Percentiles rank a stretch among this genome's conserved stretches.
Evolutionary conservation across 768 basidiomycete species (phyloP).

Genomic region (Harrya chromipes): DNA sequence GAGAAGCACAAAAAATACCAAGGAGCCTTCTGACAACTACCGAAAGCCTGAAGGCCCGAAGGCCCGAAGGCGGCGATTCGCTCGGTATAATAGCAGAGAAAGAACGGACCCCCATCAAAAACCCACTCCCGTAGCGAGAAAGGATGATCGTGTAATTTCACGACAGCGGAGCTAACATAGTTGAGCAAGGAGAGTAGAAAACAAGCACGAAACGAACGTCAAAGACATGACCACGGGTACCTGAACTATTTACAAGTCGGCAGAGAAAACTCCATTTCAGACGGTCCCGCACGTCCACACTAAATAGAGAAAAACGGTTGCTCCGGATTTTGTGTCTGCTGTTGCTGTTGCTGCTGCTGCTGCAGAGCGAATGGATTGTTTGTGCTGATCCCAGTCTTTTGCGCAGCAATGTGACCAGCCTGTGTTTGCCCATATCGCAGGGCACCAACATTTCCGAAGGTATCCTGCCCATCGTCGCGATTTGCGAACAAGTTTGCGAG

Average conservation of each 20-base stretch:
- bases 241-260: slow-evolving; percentile 12
- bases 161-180: background rate
- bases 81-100: no score
- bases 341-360: slow-evolving; percentile 56
- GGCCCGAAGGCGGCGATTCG: no score
- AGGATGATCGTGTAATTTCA: no score
- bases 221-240: background rate
- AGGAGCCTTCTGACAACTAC: no score
- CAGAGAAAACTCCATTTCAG: background rate
- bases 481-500: slow-evolving; percentile 84
- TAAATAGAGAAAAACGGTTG: slow-evolving; percentile 81
- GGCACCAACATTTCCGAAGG: slow-evolving; percentile 86
- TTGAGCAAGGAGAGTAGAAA: slow-evolving; percentile 4
- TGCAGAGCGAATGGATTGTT: slow-evolving; percentile 63
- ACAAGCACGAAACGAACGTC: slow-evolving; percentile 18
- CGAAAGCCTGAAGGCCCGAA: no score
- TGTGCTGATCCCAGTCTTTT: slow-evolving; percentile 44
- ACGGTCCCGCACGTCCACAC: slow-evolving; percentile 6
- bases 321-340: slow-evolving; percentile 53
- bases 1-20: no score
- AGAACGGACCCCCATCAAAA: no score
- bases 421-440: slow-evolving; percentile 68
- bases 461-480: slow-evolving; percentile 90
- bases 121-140: no score
- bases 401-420: slow-evolving; percentile 45